phyloP scores from a whole-genome alignment of 1,139 yeast species.

The Pichia sp. region DNA sequence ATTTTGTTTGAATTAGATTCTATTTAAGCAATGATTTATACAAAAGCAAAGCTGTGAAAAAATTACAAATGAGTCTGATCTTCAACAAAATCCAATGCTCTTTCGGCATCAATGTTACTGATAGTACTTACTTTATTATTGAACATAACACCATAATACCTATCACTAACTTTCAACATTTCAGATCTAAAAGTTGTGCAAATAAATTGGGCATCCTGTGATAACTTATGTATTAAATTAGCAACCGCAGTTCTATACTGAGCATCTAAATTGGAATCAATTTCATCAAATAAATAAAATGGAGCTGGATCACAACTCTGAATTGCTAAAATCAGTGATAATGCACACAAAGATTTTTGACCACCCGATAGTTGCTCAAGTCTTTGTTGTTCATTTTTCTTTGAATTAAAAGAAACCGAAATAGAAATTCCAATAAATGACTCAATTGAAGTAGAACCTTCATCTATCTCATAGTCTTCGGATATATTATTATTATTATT shows the following conservation, averaged over 20 bases:
- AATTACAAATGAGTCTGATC: constrained; percentile 38
- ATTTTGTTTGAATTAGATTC: background rate
- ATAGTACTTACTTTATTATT: constrained; percentile 79
- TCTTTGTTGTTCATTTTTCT: constrained; percentile 77
- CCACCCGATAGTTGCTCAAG: constrained; percentile 95
- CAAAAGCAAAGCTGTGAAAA: too few species aligned
- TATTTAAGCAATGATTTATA: too few species aligned
- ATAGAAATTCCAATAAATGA: constrained; percentile 79
- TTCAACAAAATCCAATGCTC: constrained; percentile 77
- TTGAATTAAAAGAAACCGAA: constrained; percentile 85
- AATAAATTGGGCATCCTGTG: constrained; percentile 75
- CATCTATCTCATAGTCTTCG: constrained; percentile 22
- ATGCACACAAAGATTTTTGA: constrained; percentile 91
- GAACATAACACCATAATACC: constrained; percentile 82
- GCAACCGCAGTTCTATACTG: constrained; percentile 92
- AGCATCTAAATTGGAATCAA: constrained; percentile 91
- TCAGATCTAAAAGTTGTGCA: constrained; percentile 96
- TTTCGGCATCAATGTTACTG: constrained; percentile 59
- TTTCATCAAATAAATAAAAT: constrained; percentile 89
- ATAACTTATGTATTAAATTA: constrained; percentile 56
- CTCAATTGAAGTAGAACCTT: constrained; percentile 27
- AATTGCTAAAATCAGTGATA: constrained; percentile 86
- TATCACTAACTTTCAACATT: constrained; percentile 81
- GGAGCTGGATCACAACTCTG: constrained; percentile 97
- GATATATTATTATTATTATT: constrained; percentile 24